A percentile compares a stretch with the other conserved stretches of the same genome.
phyloP scores from a whole-genome alignment of 345 rosid genomes.

The Murraya paniculata region DNA sequence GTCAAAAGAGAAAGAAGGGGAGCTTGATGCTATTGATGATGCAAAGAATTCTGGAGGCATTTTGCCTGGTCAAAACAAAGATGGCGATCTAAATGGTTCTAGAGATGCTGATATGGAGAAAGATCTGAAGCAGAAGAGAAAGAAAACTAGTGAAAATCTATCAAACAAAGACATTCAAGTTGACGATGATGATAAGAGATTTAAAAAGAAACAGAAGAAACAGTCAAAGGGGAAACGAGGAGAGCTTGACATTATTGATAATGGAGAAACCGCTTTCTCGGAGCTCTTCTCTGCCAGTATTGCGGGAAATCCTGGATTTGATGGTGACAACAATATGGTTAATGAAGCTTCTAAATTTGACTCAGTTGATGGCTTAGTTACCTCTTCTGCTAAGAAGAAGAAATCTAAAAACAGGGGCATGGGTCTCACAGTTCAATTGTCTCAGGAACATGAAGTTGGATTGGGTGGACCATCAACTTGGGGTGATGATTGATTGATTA shows the following conservation, averaged over 20 bases:
- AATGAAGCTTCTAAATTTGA: conserved; percentile 23
- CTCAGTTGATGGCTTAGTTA: conserved; percentile 24
- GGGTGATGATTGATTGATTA: conserved; percentile 37
- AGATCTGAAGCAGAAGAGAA: conserved; percentile 26
- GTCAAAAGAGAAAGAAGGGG: conserved; percentile 22
- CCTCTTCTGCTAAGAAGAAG: conserved; percentile 42
- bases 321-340: conserved; percentile 17
- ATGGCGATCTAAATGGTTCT: conserved; percentile 3
- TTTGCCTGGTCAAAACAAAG: conserved; percentile 11
- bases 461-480: conserved; percentile 80
- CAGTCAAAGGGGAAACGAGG: conserved; percentile 26
- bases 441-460: conserved; percentile 53
- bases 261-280: conserved; percentile 54
- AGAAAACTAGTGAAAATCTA: conserved; percentile 21
- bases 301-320: conserved; percentile 22
- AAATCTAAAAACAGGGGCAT: conserved; percentile 35
- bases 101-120: conserved; percentile 14
- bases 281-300: conserved; percentile 43
- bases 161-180: conserved; percentile 17
- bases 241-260: conserved; percentile 56
- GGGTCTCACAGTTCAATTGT: conserved; percentile 26
- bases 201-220: conserved; percentile 33
- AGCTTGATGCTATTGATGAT: conserved; percentile 49
- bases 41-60: conserved; percentile 19
- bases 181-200: background rate